Evolutionary conservation across 2,329 filamentous ascomycete species (phyloP).

Genomic region (Talaromyces islandicus): DNA sequence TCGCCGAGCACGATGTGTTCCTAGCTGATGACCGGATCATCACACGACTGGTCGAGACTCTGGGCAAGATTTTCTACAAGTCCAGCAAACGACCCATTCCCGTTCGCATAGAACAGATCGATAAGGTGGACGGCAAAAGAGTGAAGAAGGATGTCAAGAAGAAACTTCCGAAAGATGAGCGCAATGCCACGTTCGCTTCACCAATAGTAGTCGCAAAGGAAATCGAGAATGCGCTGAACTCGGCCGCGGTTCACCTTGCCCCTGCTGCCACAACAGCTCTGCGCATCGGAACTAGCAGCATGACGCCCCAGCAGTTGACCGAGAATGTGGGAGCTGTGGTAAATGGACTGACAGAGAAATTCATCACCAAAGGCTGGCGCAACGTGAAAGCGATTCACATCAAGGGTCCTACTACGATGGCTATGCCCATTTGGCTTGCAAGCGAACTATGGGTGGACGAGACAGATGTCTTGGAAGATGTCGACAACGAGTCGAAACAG

Average conservation of each 20-base stretch:
- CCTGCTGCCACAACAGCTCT: constrained; percentile 75
- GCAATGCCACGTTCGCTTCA: constrained; percentile 46
- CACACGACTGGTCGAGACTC: constrained; percentile 63
- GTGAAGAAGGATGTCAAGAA: constrained; percentile 52
- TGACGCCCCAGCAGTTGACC: constrained; percentile 67
- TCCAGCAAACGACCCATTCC: constrained; percentile 82
- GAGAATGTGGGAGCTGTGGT: constrained; percentile 75
- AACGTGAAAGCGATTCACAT: constrained; percentile 80
- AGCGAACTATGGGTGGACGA: constrained; percentile 85
- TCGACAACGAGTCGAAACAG: constrained; percentile 24
- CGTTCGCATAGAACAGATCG: constrained; percentile 61
- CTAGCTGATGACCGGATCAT: constrained; percentile 83
- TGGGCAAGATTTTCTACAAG: constrained; percentile 94
- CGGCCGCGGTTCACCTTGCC: constrained; percentile 74
- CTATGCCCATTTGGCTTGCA: constrained; percentile 90
- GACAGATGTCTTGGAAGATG: constrained; percentile 59
- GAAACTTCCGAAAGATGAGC: constrained; percentile 29
- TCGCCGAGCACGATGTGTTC: constrained; percentile 85
- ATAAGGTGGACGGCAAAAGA: constrained; percentile 55
- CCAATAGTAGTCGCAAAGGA: constrained; percentile 68
- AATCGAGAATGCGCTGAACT: constrained; percentile 68
- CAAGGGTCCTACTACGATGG: constrained; percentile 82
- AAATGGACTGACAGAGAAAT: constrained; percentile 65
- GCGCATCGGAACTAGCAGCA: constrained; percentile 69
- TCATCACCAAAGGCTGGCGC: constrained; percentile 79